Base-by-base conservation (phyloP, 371 early-diverging fungal species). In the Dentiscutata heterogama region DNA sequence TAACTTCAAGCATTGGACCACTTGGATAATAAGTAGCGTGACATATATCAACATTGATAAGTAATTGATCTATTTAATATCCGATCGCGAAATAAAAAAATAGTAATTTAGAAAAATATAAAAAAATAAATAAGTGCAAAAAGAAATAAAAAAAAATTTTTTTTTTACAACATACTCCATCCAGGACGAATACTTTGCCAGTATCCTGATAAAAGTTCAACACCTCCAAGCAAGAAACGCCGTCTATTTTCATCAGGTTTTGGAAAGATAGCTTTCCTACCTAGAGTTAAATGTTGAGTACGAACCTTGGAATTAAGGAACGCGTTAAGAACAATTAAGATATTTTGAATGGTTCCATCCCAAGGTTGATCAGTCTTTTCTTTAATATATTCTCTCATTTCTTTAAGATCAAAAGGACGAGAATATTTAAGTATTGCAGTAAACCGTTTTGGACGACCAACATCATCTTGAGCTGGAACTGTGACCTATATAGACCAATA, bases 211-310 rank as follows among this genome's bases (percentile, higher is more conserved):
- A 25, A n/a, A 25, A 64, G 27, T 64, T 27, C 64, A 27, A 64
- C 8, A 25, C 29, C 64, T 27, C 64, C 64, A n/a, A 11, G 31
- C 14, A 64, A 64, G 14, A 27, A 27, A 25, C 16, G 5, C 31
- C 27, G 3, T 13, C n/a, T 64, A 10, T 3, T 27, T 64, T 27
- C 25, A 0, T 20, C 7, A 8, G 31, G 31, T 27, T 64, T 27
- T 27, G 64, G 64, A 64, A 64, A 64, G 5, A 64, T 64, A n/a
- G 64, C 22, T 64, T 29, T 64, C 27, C 29, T 64, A 27, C 64
- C 64, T 27, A 27, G 29, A 25, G 64, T 25, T 64, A 64, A 64
- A 64, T 27, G 29, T 22, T 64, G 22, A 16, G 31, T 27, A 1
- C 64, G 22, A 64, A 29, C 29, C 27, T 22, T 64, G 31, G 64